These are phyloP conservation scores for Heterobasidion annosum DNA, from an alignment of 1,284 basidiomycete genomes.

Conservation along the genomic window DNA sequence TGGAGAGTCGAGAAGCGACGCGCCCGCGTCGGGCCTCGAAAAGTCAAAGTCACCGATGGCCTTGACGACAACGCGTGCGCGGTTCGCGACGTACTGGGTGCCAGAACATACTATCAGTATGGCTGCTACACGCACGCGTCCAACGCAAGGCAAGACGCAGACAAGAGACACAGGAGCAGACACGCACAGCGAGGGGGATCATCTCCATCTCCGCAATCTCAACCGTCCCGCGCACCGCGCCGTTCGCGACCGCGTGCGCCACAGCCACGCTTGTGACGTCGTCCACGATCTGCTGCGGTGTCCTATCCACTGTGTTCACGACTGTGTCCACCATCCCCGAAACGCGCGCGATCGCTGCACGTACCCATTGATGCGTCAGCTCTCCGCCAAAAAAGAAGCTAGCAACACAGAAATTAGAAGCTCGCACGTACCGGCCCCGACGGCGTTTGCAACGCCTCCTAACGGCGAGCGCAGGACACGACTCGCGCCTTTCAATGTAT, in stretches of 20 bases:
- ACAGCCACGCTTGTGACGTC: constrained; percentile 1
- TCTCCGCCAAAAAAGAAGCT: not conserved
- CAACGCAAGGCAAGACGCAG: not conserved
- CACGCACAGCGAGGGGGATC: constrained; percentile 9
- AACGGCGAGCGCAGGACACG: constrained; percentile 39
- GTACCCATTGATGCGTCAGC: not conserved
- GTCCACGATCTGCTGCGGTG: constrained; percentile 1
- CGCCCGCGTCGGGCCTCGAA: not conserved
- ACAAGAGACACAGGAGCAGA: not conserved
- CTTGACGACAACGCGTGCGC: constrained; percentile 37
- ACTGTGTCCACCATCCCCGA: constrained; percentile 7
- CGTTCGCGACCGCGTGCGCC: constrained; percentile 19
- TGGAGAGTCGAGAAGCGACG: not conserved
- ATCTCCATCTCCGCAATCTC: constrained; percentile 4
- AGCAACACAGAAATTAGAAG: not conserved
- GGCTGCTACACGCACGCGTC: too few relatives aligned
- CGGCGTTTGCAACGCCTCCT: constrained; percentile 47
- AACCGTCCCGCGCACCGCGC: not conserved
- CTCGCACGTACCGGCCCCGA: constrained; percentile 31
- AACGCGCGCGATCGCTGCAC: constrained; percentile 5
- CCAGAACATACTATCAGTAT: not conserved
- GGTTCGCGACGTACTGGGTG: constrained; percentile 38
- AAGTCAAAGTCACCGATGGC: constrained; percentile 32
- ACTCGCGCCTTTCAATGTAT: constrained; percentile 32
- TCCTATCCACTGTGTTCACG: constrained; percentile 1